Evolutionary conservation across 345 rosid species (phyloP).

Genomic region (Erucastrum elatum): DNA sequence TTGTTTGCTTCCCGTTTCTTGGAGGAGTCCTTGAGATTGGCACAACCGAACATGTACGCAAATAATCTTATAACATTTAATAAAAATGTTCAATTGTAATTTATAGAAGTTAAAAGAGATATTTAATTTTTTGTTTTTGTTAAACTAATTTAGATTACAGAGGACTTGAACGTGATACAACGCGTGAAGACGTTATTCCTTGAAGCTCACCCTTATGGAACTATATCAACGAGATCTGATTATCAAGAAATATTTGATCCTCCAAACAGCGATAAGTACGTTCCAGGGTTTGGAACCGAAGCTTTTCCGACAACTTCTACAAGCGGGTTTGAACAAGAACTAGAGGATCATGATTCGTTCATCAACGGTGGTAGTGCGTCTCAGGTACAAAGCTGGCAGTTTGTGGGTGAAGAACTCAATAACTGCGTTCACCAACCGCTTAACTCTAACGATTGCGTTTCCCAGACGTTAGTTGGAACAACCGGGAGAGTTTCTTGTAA

Average conservation of each 20-base stretch:
- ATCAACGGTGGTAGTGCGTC: slow-evolving; percentile 60
- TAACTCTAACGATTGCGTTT: slow-evolving; percentile 70
- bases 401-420: slow-evolving; percentile 69
- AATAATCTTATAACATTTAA: not conserved
- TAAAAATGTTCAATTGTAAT: not conserved
- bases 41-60: slow-evolving; percentile 72
- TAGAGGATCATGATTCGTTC: slow-evolving; percentile 51
- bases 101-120: not conserved
- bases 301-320: slow-evolving; percentile 50
- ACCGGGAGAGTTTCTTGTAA: slow-evolving; percentile 38
- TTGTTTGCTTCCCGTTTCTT: slow-evolving; percentile 76
- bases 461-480: slow-evolving; percentile 63
- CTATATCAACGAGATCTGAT: slow-evolving; percentile 40
- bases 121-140: not conserved
- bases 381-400: slow-evolving; percentile 68
- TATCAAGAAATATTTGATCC: slow-evolving; percentile 40
- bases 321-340: slow-evolving; percentile 43
- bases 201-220: slow-evolving; percentile 50
- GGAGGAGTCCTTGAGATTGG: slow-evolving; percentile 90
- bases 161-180: slow-evolving; percentile 68
- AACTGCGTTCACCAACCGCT: slow-evolving; percentile 59
- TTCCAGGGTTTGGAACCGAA: slow-evolving; percentile 47
- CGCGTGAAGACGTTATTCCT: slow-evolving; percentile 55
- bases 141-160: slow-evolving; percentile 56
- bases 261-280: slow-evolving; percentile 37